phyloP scores from a whole-genome alignment of 2,329 filamentous ascomycete genomes.

The Colletotrichum eremochloae region DNA sequence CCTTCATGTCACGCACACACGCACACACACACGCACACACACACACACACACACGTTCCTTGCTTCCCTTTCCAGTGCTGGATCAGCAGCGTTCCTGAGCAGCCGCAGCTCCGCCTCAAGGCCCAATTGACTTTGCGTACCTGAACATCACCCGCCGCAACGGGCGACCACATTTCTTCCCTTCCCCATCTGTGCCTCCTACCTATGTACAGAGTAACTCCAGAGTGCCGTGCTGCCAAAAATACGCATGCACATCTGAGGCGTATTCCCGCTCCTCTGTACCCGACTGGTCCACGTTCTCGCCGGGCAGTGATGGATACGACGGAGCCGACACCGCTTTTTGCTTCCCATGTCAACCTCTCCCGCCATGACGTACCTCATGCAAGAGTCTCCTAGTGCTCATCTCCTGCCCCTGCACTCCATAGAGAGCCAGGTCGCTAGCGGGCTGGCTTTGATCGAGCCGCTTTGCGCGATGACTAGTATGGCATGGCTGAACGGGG shows the following conservation, averaged over 20 bases:
- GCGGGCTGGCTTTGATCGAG: background rate
- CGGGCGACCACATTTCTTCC: background rate
- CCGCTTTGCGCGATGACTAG: background rate
- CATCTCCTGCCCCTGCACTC: slow-evolving; percentile 8
- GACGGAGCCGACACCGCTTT: slow-evolving; percentile 19
- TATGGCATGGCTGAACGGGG: background rate
- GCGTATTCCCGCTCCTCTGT: background rate
- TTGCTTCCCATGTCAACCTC: background rate
- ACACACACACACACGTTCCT: background rate
- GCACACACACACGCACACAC: background rate
- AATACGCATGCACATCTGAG: background rate
- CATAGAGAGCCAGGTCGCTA: background rate
- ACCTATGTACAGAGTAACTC: no score
- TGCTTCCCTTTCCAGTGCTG: background rate
- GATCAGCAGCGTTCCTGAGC: slow-evolving; percentile 22
- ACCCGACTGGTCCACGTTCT: background rate
- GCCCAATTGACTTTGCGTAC: slow-evolving; percentile 37
- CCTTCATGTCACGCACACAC: no score
- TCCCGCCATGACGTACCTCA: slow-evolving; percentile 18
- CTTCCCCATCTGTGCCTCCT: background rate
- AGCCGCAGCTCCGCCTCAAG: background rate
- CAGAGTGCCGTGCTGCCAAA: background rate
- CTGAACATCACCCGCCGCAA: slow-evolving; percentile 26
- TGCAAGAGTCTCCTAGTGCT: slow-evolving; percentile 8
- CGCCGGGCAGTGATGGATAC: background rate